These are phyloP conservation scores for Candida caryicola DNA, from an alignment of 805 yeast species.

Conservation along the genomic window DNA sequence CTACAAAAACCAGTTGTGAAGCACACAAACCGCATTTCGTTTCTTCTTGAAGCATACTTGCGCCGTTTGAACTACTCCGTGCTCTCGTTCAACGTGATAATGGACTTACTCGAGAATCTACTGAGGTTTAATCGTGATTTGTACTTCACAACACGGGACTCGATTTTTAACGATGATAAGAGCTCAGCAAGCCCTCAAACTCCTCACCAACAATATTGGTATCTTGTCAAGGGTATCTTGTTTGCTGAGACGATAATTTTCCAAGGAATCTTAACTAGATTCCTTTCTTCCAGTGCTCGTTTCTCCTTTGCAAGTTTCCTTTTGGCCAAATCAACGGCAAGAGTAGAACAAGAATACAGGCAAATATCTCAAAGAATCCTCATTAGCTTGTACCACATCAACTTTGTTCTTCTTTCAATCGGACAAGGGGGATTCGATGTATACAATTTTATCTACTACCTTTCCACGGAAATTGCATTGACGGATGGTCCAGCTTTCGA, in stretches of 20 bases:
- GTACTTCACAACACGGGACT: conserved; percentile 13
- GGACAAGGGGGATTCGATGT: conserved; percentile 66
- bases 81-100: conserved; percentile 17
- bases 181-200: conserved; percentile 6
- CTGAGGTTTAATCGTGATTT: conserved; percentile 27
- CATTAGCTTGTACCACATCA: conserved; percentile 40
- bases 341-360: conserved; percentile 23
- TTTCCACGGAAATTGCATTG: conserved; percentile 44
- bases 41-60: conserved; percentile 39
- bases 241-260: conserved; percentile 50
- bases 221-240: conserved; percentile 37
- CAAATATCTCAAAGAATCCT: conserved; percentile 31
- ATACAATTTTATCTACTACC: conserved; percentile 56
- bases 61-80: conserved; percentile 12
- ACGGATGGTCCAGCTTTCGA: conserved; percentile 13
- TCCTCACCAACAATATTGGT: conserved; percentile 31
- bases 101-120: conserved; percentile 20
- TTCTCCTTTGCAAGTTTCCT: conserved; percentile 12
- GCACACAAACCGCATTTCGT: conserved; percentile 49
- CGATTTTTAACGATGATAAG: conserved; percentile 12
- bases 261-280: conserved; percentile 46
- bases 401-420: conserved; percentile 49
- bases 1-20: conserved; percentile 42
- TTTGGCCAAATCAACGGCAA: conserved; percentile 13
- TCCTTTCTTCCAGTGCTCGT: conserved; percentile 22